Percentiles rank a stretch among this genome's conserved stretches.
These are phyloP conservation scores for Diacronema lutheri DNA, from an alignment of 78 protist genomes.

Conservation along the genomic window DNA sequence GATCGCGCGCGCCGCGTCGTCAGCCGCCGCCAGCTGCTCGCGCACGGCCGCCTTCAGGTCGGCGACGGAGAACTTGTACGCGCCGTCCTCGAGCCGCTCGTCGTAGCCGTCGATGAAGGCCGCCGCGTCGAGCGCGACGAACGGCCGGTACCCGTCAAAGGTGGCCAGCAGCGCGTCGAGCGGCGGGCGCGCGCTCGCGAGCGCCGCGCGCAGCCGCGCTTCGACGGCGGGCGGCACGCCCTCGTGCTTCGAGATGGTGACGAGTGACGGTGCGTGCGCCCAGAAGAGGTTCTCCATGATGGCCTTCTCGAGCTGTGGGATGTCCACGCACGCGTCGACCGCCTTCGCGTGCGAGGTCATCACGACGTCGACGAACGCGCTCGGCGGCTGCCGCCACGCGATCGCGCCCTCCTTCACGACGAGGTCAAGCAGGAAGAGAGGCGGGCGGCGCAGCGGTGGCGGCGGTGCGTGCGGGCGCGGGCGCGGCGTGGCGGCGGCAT, in stretches of 20 bases:
- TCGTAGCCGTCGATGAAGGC: background rate
- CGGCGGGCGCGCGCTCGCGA: background rate
- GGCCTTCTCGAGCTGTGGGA: conserved; percentile 65
- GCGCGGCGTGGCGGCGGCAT: too few species aligned
- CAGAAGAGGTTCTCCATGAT: conserved; percentile 67
- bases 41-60: background rate
- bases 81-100: background rate
- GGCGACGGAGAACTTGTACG: background rate
- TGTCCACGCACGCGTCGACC: background rate
- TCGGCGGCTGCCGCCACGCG: background rate
- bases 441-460: background rate
- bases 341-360: conserved; percentile 41
- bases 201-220: background rate
- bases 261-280: conserved; percentile 38
- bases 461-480: too few species aligned
- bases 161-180: background rate
- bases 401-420: conserved; percentile 18
- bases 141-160: background rate
- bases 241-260: background rate
- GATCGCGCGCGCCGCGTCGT: background rate
- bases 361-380: conserved; percentile 12
- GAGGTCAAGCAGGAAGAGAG: conserved; percentile 64
- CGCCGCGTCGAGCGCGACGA: background rate
- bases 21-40: background rate
- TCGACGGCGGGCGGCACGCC: background rate